Conservation (phyloP, 352 stramenopile genomes). For the Pythium chondricola region DNA sequence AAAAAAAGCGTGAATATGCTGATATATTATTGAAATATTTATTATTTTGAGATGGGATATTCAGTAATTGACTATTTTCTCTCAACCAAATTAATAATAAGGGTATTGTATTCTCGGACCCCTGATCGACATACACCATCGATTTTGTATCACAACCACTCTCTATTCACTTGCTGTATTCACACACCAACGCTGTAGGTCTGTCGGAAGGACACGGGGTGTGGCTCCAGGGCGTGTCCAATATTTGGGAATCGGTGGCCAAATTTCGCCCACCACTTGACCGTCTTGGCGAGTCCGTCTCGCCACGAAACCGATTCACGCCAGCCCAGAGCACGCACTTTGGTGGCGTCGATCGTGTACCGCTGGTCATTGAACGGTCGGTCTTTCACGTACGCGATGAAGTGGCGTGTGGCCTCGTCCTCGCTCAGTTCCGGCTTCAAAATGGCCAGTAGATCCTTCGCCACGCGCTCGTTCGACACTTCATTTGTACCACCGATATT, state of each 20-base stretch:
- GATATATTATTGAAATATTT: no score
- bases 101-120: no score
- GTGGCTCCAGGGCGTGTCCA: constrained; percentile 72
- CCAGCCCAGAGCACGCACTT: constrained; percentile 92
- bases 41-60: no score
- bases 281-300: constrained; percentile 88
- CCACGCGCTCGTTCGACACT: constrained; percentile 72
- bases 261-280: constrained; percentile 86
- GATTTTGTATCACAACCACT: no score
- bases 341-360: constrained; percentile 94
- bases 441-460: constrained; percentile 80
- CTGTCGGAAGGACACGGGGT: constrained; percentile 76
- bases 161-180: no score
- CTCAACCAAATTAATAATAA: no score
- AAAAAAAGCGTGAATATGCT: no score
- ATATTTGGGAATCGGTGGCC: constrained; percentile 81
- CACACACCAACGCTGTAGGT: constrained; percentile 48
- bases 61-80: no score
- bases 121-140: no score
- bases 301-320: constrained; percentile 88
- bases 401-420: constrained; percentile 41
- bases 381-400: constrained; percentile 77
- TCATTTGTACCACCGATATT: constrained; percentile 93
- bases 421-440: constrained; percentile 35
- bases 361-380: constrained; percentile 97